Evolutionary conservation across 2,329 filamentous ascomycete genomes (phyloP).

Genomic region (Neobulgaria alba): DNA sequence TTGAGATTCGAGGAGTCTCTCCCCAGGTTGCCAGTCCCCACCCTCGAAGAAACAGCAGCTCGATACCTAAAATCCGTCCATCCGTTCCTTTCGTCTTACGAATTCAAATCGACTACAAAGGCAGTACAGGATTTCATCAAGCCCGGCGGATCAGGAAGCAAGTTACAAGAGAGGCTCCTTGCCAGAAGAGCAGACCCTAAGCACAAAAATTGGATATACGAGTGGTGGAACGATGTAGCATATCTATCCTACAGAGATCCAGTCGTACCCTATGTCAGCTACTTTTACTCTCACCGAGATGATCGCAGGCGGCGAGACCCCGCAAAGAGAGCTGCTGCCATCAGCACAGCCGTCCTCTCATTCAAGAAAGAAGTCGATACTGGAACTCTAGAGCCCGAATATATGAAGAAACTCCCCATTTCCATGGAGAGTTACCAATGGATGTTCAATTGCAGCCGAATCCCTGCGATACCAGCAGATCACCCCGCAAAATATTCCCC

Average conservation of each 20-base stretch:
- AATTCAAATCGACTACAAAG: slow-evolving; percentile 66
- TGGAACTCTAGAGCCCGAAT: slow-evolving; percentile 84
- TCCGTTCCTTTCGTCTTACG: slow-evolving; percentile 59
- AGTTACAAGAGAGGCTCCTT: slow-evolving; percentile 80
- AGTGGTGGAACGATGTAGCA: slow-evolving; percentile 97
- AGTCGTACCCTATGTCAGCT: slow-evolving; percentile 95
- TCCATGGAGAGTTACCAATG: slow-evolving; percentile 98
- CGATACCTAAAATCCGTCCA: slow-evolving; percentile 75
- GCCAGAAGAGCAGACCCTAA: slow-evolving; percentile 72
- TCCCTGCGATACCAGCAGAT: slow-evolving; percentile 75
- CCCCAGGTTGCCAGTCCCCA: slow-evolving; percentile 68
- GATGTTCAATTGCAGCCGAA: slow-evolving; percentile 95
- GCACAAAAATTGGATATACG: slow-evolving; percentile 86
- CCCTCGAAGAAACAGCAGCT: slow-evolving; percentile 71
- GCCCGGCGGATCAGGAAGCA: slow-evolving; percentile 74
- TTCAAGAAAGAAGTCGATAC: slow-evolving; percentile 90
- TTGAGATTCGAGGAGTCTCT: slow-evolving; percentile 82
- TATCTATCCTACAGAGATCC: slow-evolving; percentile 93
- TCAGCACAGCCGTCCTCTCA: slow-evolving; percentile 75
- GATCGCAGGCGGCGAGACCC: slow-evolving; percentile 82
- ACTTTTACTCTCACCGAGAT: slow-evolving; percentile 98
- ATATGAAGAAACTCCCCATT: slow-evolving; percentile 96
- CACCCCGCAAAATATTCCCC: slow-evolving; percentile 72
- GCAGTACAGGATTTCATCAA: slow-evolving; percentile 83
- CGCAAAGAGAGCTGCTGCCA: slow-evolving; percentile 84